These are phyloP conservation scores for Candida taoyuanica DNA, from an alignment of 805 yeast genomes.

Conservation along the genomic window DNA sequence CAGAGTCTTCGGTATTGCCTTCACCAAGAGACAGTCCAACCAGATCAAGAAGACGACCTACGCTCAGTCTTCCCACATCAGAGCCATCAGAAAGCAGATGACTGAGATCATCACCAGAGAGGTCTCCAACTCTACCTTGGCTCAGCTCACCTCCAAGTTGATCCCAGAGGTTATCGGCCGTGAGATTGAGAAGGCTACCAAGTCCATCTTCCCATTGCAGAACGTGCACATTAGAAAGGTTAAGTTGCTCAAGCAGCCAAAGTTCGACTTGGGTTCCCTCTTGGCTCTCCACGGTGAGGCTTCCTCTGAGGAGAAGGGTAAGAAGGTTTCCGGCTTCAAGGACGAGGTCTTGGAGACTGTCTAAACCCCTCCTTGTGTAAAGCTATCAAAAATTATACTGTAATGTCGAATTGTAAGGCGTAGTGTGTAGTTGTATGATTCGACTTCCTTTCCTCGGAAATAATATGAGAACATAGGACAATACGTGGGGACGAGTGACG, in stretches of 20 bases:
- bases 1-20: slow-evolving; percentile 95
- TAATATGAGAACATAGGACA: no score
- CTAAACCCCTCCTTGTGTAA: slow-evolving; percentile 37
- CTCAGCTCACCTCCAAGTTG: slow-evolving; percentile 95
- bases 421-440: background rate
- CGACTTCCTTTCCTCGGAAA: no score
- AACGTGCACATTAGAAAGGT: slow-evolving; percentile 99
- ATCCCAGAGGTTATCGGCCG: slow-evolving; percentile 98
- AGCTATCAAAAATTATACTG: slow-evolving; percentile 12
- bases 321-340: slow-evolving; percentile 96
- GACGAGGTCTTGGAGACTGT: slow-evolving; percentile 98
- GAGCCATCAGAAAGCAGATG: slow-evolving; percentile 82
- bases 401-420: slow-evolving; percentile 4
- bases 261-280: slow-evolving; percentile 95
- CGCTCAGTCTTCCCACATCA: slow-evolving; percentile 96
- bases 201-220: slow-evolving; percentile 94
- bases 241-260: slow-evolving; percentile 97
- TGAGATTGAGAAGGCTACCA: slow-evolving; percentile 96
- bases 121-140: slow-evolving; percentile 89
- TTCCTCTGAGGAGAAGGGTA: slow-evolving; percentile 92
- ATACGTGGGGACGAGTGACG: no score
- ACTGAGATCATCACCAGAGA: slow-evolving; percentile 94
- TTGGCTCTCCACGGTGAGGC: slow-evolving; percentile 97
- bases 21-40: slow-evolving; percentile 97
- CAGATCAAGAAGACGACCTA: slow-evolving; percentile 97